These are phyloP conservation scores for Dipodascopsis uninucleata DNA, from an alignment of 805 yeast genomes.

Conservation along the genomic window DNA sequence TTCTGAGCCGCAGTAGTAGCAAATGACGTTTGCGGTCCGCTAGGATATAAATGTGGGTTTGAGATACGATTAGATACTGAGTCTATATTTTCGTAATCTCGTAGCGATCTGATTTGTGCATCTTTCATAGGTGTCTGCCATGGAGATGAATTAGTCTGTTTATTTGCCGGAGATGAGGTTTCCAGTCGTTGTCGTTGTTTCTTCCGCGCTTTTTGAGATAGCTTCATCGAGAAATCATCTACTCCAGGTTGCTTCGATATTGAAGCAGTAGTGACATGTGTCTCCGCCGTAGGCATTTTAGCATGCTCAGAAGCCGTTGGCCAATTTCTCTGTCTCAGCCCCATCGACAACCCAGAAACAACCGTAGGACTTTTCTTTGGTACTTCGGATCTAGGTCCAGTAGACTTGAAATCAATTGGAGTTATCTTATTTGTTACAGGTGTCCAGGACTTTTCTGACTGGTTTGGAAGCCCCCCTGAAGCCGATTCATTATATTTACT, in stretches of 20 bases:
- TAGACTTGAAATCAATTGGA: conserved; percentile 9
- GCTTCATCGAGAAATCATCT: conserved; percentile 32
- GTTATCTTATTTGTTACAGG: conserved; percentile 6
- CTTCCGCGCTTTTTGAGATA: conserved; percentile 61
- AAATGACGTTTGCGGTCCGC: conserved; percentile 26
- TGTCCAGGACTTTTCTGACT: conserved; percentile 16
- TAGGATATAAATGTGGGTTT: conserved; percentile 11
- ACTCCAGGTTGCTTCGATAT: neutral
- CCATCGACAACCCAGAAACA: conserved; percentile 20
- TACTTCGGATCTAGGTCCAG: neutral
- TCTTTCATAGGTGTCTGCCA: conserved; percentile 19
- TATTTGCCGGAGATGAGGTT: neutral
- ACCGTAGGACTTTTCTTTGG: neutral
- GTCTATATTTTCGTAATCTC: neutral
- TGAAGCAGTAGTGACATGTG: neutral
- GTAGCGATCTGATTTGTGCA: neutral
- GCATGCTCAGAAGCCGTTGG: neutral
- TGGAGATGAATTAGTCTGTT: conserved; percentile 12
- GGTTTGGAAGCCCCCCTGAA: neutral
- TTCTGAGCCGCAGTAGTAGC: conserved; percentile 23
- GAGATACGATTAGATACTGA: neutral
- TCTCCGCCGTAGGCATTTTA: neutral
- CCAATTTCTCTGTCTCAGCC: conserved; percentile 8
- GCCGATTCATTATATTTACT: too few species aligned
- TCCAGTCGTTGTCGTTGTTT: conserved; percentile 38